Conservation (phyloP, 768 basidiomycete genomes). For the Mycena galopus region DNA sequence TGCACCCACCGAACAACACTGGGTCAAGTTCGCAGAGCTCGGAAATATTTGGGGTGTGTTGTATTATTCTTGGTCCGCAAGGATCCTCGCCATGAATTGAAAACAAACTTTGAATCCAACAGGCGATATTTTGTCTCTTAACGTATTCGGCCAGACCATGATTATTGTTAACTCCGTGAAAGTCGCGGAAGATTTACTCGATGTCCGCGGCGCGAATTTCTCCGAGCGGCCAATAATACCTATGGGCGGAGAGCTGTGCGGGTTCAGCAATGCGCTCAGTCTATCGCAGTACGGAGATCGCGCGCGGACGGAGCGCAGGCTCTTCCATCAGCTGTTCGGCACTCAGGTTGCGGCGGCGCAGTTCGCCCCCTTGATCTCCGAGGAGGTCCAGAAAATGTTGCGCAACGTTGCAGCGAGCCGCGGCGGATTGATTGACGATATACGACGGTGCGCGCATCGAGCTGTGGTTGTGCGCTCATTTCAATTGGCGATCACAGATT, state of each 20-base stretch:
- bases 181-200: conserved; percentile 61
- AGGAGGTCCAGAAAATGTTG: conserved; percentile 2
- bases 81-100: neutral
- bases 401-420: neutral
- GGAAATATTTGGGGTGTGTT: conserved; percentile 49
- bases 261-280: conserved; percentile 31
- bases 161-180: conserved; percentile 58
- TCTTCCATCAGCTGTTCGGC: conserved; percentile 29
- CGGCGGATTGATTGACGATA: neutral
- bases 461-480: neutral
- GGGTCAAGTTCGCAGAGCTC: conserved; percentile 48
- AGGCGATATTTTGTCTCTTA: conserved; percentile 53
- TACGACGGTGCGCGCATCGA: neutral
- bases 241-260: conserved; percentile 53
- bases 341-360: neutral
- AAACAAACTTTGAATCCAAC: neutral
- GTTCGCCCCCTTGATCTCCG: conserved; percentile 10
- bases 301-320: conserved; percentile 28
- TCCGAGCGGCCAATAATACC: conserved; percentile 65
- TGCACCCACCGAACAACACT: conserved; percentile 42
- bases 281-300: conserved; percentile 31
- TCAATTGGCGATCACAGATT: too few species aligned
- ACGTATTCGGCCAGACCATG: conserved; percentile 59
- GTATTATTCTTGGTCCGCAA: neutral
- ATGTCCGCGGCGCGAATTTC: conserved; percentile 64